These are phyloP conservation scores for Knoxdaviesia proteae DNA, from an alignment of 2,329 filamentous ascomycete genomes.

Conservation along the genomic window DNA sequence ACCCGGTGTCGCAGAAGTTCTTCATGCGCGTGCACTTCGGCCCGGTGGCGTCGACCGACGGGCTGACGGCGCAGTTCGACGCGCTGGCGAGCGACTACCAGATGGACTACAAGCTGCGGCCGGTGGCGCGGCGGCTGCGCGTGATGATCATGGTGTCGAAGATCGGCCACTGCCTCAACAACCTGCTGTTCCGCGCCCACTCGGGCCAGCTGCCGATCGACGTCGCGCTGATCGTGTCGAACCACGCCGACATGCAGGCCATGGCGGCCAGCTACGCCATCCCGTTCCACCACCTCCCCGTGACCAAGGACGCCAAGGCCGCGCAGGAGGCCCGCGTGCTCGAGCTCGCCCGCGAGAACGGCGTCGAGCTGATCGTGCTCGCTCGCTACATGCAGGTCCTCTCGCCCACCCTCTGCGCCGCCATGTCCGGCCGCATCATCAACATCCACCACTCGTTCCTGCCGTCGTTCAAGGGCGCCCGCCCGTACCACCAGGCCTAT, in stretches of 20 bases:
- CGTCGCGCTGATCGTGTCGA: conserved; percentile 60
- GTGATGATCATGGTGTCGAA: conserved; percentile 59
- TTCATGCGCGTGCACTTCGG: conserved; percentile 81
- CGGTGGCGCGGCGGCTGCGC: conserved; percentile 46
- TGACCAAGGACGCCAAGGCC: conserved; percentile 57
- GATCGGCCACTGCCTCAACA: conserved; percentile 32
- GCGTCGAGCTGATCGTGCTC: conserved; percentile 60
- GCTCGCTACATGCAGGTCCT: conserved; percentile 56
- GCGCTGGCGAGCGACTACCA: conserved; percentile 39
- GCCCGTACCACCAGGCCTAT: conserved; percentile 75
- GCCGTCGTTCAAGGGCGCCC: conserved; percentile 72
- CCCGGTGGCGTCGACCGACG: conserved; percentile 25
- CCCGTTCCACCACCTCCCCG: conserved; percentile 61
- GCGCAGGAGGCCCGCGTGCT: conserved; percentile 54
- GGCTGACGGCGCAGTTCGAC: conserved; percentile 34
- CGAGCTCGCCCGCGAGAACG: conserved; percentile 44
- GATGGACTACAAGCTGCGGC: conserved; percentile 53
- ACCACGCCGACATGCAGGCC: conserved; percentile 52
- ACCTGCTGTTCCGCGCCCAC: conserved; percentile 61
- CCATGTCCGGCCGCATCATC: conserved; percentile 65
- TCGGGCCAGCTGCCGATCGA: conserved; percentile 56
- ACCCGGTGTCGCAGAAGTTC: conserved; percentile 52
- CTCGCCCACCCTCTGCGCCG: conserved; percentile 44
- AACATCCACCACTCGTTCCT: conserved; percentile 82
- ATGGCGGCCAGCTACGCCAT: conserved; percentile 56